Conservation (phyloP, 176 grass and related monocot species). For the Puya raimondii region DNA sequence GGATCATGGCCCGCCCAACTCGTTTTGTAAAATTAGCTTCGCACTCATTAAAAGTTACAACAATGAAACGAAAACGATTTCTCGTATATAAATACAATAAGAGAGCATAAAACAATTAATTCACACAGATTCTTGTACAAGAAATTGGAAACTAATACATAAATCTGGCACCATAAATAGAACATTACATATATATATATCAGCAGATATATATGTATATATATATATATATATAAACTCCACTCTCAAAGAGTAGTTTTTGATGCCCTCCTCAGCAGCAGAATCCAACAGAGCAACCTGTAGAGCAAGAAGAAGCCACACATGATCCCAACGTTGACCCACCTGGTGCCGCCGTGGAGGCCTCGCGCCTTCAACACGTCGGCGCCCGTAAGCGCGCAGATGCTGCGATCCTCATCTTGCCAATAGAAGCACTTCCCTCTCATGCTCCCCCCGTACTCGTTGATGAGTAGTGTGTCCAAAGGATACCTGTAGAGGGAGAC, state of each 20-base stretch:
- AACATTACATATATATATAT: too few relatives aligned
- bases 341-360: conserved; percentile 50
- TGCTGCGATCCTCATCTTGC: conserved; percentile 6
- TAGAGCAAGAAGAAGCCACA: conserved; percentile 63
- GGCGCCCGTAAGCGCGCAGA: conserved; percentile 37
- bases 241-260: conserved; percentile 55
- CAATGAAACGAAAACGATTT: too few relatives aligned
- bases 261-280: conserved; percentile 64
- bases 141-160: too few relatives aligned
- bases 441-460: conserved; percentile 55
- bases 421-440: conserved; percentile 46
- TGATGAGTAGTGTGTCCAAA: conserved; percentile 74
- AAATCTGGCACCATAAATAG: too few relatives aligned
- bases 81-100: too few relatives aligned
- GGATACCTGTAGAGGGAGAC: conserved; percentile 86
- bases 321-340: conserved; percentile 71
- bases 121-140: too few relatives aligned
- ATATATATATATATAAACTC: neutral
- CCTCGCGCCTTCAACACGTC: conserved; percentile 63
- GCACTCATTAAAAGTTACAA: too few relatives aligned
- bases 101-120: too few relatives aligned
- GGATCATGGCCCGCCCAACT: too few relatives aligned
- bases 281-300: conserved; percentile 71
- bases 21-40: too few relatives aligned
- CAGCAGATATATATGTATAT: neutral